Evolutionary conservation across 495 filamentous ascomycete species (phyloP).

Genomic region (Tetracladium setigerum): DNA sequence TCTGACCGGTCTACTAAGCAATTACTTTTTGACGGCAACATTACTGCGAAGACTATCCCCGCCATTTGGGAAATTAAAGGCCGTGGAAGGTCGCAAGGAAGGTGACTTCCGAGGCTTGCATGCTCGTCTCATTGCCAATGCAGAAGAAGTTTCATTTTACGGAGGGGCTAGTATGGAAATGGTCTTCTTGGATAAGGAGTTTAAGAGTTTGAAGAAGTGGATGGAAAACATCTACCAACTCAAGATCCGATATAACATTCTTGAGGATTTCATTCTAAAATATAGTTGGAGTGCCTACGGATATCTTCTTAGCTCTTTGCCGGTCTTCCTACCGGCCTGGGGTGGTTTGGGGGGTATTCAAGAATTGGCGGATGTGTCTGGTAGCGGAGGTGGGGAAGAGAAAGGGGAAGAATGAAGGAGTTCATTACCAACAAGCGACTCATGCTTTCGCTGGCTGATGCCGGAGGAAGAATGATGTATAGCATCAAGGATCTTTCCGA

Average conservation of each 20-base stretch:
- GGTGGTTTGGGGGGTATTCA: constrained; percentile 68
- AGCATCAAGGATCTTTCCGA: constrained; percentile 97
- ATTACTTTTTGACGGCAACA: constrained; percentile 88
- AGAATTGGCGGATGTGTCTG: constrained; percentile 46
- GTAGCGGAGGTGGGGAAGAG: constrained; percentile 43
- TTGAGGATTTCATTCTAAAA: constrained; percentile 96
- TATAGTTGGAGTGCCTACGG: constrained; percentile 98
- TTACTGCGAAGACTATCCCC: constrained; percentile 81
- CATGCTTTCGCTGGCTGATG: constrained; percentile 96
- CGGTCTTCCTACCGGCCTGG: constrained; percentile 93
- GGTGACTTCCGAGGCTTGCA: constrained; percentile 90
- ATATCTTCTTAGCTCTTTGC: constrained; percentile 85
- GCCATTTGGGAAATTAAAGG: constrained; percentile 93
- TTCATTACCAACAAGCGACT: constrained; percentile 99
- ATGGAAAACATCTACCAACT: constrained; percentile 96
- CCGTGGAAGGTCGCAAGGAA: constrained; percentile 86
- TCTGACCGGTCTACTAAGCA: constrained; percentile 73
- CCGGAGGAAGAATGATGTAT: constrained; percentile 98
- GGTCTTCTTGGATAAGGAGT: constrained; percentile 79
- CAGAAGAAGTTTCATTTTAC: constrained; percentile 99
- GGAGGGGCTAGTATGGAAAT: constrained; percentile 91
- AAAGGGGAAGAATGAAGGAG: constrained; percentile 88
- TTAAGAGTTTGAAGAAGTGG: constrained; percentile 82
- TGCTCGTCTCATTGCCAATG: constrained; percentile 87
- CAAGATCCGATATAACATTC: constrained; percentile 96